These are phyloP conservation scores for Heterobasidion occidentale DNA, from an alignment of 1,284 basidiomycete species.

Conservation along the genomic window DNA sequence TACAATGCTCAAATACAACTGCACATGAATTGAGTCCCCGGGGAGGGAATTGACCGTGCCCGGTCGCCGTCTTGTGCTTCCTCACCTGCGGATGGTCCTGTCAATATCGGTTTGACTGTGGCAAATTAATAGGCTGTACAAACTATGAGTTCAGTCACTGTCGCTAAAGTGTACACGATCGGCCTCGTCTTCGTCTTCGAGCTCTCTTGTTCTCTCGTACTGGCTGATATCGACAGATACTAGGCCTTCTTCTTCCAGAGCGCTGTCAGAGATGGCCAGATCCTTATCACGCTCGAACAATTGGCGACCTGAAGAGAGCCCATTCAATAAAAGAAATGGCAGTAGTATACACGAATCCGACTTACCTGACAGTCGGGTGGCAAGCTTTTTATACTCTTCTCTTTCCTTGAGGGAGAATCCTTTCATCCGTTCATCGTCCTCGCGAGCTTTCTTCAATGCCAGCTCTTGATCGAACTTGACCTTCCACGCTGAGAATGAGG, in stretches of 20 bases:
- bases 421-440: slow-evolving; percentile 81
- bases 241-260: slow-evolving; percentile 73
- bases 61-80: too few relatives aligned
- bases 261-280: slow-evolving; percentile 65
- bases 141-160: slow-evolving; percentile 47
- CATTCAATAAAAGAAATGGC: neutral
- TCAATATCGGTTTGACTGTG: too few relatives aligned
- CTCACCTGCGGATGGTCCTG: too few relatives aligned
- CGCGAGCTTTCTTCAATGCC: slow-evolving; percentile 47
- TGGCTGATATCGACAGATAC: slow-evolving; percentile 83
- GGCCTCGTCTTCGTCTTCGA: slow-evolving; percentile 57
- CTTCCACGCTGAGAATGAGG: slow-evolving; percentile 81
- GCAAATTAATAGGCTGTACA: neutral
- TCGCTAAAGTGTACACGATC: slow-evolving; percentile 70
- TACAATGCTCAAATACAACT: neutral
- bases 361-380: slow-evolving; percentile 63
- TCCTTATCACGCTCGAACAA: slow-evolving; percentile 78
- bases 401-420: slow-evolving; percentile 76
- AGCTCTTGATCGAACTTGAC: slow-evolving; percentile 68
- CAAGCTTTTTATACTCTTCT: slow-evolving; percentile 76
- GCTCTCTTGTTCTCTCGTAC: slow-evolving; percentile 64
- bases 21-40: too few relatives aligned
- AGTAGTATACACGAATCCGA: neutral
- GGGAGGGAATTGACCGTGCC: too few relatives aligned
- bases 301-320: slow-evolving; percentile 62